A percentile compares a stretch with the other conserved stretches of the same genome.
Evolutionary conservation across 2,329 filamentous ascomycete genomes (phyloP).

Genomic region (Atkinsonella texensis): DNA sequence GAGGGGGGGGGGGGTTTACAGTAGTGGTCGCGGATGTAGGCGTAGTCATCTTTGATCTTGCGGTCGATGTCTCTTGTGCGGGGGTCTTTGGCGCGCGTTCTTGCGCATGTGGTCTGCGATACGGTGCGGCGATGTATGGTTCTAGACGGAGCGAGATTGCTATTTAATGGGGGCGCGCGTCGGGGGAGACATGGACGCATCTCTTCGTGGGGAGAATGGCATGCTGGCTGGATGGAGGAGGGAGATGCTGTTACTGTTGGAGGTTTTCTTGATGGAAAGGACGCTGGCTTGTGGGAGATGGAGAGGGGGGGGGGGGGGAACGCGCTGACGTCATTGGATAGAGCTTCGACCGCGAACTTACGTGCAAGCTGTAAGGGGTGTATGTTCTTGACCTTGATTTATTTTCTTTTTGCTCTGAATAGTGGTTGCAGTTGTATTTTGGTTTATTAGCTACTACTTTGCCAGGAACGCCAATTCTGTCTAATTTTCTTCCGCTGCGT

Average conservation of each 20-base stretch:
- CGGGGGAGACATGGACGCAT: conserved; percentile 1
- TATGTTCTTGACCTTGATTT: not conserved
- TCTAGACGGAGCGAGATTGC: not conserved
- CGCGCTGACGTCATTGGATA: not conserved
- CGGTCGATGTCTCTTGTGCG: conserved; percentile 3
- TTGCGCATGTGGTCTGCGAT: not conserved
- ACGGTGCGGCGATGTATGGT: not conserved
- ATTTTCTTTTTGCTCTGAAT: not conserved
- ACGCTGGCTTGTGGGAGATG: not conserved
- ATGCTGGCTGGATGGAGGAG: not conserved
- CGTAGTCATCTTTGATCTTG: conserved; percentile 35
- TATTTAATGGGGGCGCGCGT: not conserved
- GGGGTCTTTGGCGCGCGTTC: conserved; percentile 3
- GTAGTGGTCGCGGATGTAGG: conserved; percentile 31
- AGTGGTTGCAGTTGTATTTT: not conserved
- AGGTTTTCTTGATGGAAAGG: not conserved
- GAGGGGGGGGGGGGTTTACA: conserved; percentile 17
- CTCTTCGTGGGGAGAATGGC: not conserved
- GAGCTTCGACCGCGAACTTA: too few relatives aligned
- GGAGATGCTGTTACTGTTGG: not conserved
- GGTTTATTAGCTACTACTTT: not conserved
- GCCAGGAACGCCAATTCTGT: not conserved
- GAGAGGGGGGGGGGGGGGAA: too few relatives aligned
- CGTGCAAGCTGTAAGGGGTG: too few relatives aligned
- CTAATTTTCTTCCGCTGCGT: not conserved